Percentiles rank a stretch among this genome's conserved stretches.
Conservation (phyloP, 208 protist genomes). For the Leishmania tropica region DNA sequence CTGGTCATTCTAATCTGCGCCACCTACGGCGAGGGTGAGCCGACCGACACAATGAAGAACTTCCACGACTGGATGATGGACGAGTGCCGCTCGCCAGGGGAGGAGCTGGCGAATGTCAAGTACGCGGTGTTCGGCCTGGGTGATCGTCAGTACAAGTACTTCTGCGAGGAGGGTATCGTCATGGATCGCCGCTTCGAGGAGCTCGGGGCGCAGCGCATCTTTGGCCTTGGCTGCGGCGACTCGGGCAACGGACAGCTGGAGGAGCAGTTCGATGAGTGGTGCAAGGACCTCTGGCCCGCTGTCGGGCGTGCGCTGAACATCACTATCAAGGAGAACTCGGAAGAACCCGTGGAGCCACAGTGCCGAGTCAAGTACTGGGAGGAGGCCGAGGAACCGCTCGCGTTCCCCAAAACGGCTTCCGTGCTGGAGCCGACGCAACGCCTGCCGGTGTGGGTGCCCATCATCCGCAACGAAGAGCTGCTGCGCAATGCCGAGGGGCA, state of each 20-base stretch:
- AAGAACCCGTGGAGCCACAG: slow-evolving; percentile 81
- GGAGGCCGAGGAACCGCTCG: slow-evolving; percentile 64
- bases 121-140: slow-evolving; percentile 92
- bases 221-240: slow-evolving; percentile 79
- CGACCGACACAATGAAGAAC: slow-evolving; percentile 88
- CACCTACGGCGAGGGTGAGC: slow-evolving; percentile 93
- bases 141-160: slow-evolving; percentile 91
- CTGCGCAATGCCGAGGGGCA: slow-evolving; percentile 38
- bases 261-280: slow-evolving; percentile 89
- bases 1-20: slow-evolving; percentile 84
- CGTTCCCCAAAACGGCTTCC: slow-evolving; percentile 89
- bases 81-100: slow-evolving; percentile 44
- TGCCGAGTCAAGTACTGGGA: slow-evolving; percentile 88
- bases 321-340: slow-evolving; percentile 52
- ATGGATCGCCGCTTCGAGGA: slow-evolving; percentile 90
- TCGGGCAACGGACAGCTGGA: slow-evolving; percentile 80
- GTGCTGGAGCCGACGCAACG: slow-evolving; percentile 89
- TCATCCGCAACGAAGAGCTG: slow-evolving; percentile 79
- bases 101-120: slow-evolving; percentile 73
- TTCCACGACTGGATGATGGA: slow-evolving; percentile 90
- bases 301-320: slow-evolving; percentile 79
- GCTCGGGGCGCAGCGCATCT: slow-evolving; percentile 86
- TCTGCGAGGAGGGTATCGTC: slow-evolving; percentile 83
- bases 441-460: slow-evolving; percentile 78
- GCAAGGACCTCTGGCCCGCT: slow-evolving; percentile 81